These are phyloP conservation scores for Pyrrhoderma noxium DNA, from an alignment of 1,284 basidiomycete species.

Conservation along the genomic window DNA sequence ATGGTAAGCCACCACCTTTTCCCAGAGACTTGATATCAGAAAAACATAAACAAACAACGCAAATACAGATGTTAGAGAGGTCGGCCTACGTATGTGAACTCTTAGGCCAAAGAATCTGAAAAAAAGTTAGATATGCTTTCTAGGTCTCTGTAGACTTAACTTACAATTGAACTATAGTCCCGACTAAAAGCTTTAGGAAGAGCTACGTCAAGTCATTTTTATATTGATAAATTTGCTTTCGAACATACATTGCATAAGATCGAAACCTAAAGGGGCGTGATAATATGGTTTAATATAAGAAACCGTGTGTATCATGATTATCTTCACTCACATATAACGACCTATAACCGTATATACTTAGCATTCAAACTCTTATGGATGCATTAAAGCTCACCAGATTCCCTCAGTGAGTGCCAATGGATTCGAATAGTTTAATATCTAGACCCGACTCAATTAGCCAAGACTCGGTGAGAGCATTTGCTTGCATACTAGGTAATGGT, in stretches of 20 bases:
- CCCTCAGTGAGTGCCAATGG: conserved; percentile 7
- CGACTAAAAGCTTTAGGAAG: conserved; percentile 3
- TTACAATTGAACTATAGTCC: conserved; percentile 14
- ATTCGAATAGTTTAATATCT: conserved; percentile 9
- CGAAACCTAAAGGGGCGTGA: conserved; percentile 7
- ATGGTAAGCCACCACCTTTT: conserved; percentile 12
- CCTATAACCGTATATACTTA: not conserved
- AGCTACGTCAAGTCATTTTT: not conserved
- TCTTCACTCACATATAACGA: conserved; percentile 9
- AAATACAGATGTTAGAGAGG: not conserved
- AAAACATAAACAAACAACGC: not conserved
- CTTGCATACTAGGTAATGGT: conserved; percentile 6
- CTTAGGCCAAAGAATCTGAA: conserved; percentile 11
- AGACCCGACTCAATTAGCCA: not conserved
- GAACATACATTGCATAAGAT: conserved; percentile 10
- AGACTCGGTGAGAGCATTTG: not conserved
- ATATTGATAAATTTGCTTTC: too few relatives aligned
- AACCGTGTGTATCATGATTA: not conserved
- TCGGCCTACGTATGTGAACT: conserved; percentile 10
- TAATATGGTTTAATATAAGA: not conserved
- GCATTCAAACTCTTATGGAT: not conserved
- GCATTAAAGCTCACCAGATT: conserved; percentile 6
- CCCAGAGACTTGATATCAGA: not conserved
- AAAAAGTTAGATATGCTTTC: not conserved
- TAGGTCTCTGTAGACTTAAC: not conserved